Percentiles rank a stretch among this genome's conserved stretches.
These are phyloP conservation scores for Pythium volutum DNA, from an alignment of 352 stramenopile genomes.

Conservation along the genomic window DNA sequence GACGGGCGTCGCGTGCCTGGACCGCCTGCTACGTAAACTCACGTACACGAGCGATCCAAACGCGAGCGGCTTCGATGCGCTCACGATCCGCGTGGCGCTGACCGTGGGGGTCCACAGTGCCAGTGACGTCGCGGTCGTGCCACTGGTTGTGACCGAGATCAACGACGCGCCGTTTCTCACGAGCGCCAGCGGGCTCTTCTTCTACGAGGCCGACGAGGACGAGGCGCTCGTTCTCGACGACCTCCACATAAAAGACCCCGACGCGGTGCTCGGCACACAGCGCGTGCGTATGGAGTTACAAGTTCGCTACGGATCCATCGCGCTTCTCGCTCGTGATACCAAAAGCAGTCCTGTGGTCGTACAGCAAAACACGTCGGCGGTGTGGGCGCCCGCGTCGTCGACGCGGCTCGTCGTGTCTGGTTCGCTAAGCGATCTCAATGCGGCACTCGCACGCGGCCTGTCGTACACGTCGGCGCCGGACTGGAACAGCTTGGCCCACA, in stretches of 20 bases:
- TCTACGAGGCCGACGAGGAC: conserved; percentile 58
- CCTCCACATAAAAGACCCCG: conserved; percentile 47
- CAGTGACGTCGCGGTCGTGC: conserved; percentile 32
- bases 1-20: conserved; percentile 29
- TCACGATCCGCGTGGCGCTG: conserved; percentile 34
- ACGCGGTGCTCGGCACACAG: conserved; percentile 14
- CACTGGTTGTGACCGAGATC: conserved; percentile 43
- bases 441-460: conserved; percentile 33
- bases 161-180: conserved; percentile 72
- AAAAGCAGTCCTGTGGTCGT: conserved; percentile 2
- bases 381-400: not conserved
- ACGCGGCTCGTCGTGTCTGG: conserved; percentile 28
- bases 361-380: not conserved
- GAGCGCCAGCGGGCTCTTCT: conserved; percentile 24
- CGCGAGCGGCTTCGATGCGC: conserved; percentile 41
- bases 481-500: conserved; percentile 60
- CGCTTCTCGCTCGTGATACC: conserved; percentile 24
- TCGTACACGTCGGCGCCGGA: conserved; percentile 51
- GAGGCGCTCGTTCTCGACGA: conserved; percentile 40
- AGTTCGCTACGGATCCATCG: conserved; percentile 35
- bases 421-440: conserved; percentile 39
- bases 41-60: conserved; percentile 43
- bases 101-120: too few relatives aligned
- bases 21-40: conserved; percentile 31
- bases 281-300: conserved; percentile 28